Base-by-base conservation (phyloP, 139 green algal species). In the Pleodorina starrii region DNA sequence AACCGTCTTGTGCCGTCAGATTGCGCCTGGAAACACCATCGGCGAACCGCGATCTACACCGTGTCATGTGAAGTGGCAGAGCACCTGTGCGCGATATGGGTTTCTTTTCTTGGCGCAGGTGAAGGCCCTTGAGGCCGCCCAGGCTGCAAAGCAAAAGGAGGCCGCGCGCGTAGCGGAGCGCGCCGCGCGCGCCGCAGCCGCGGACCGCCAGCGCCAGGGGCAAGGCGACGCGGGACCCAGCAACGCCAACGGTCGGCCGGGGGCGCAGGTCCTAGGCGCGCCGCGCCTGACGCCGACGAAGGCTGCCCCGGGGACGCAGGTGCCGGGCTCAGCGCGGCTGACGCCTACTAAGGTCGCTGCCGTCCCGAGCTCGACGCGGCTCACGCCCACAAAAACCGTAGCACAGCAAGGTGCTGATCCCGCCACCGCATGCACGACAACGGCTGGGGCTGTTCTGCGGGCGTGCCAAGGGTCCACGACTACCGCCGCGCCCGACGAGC, bases 111-210 rank as follows among this genome's bases (percentile, higher is more conserved):
- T 10, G 14, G 23, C 72, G 23, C 93, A 97, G 93, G 92, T 97
- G 54, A 95, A 95, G 81, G 94, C 96, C 2, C 88, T 98, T 60
- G 95, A 97, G 81, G 91, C 88, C 11, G 96, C 95, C 0, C 77
- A 94, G 35, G 93, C 92, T 5, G 91, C 90, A 40, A 93, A 90
- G 88, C 86, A 93, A 68, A 90, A 90, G 51, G 88, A 95, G 51
- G 91, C 95, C 23, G 83, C 80, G 17, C 71, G 71, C 59, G 63
- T 23, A 2, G 82, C 63, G 3, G 66, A 88, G 35, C 82, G 82
- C 79, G 19, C 87, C 85, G 78, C 85, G 11, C 83, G 76, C 12
- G 89, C 89, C 11, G 83, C 89, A 29, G 74, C 83, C 0, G 85
- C 77, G 5, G 89, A 88, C 54, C 83, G 71, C n/a, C 54, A 86